Conservation (phyloP, 1,284 basidiomycete genomes). For the Veloporphyrellus conicus region DNA sequence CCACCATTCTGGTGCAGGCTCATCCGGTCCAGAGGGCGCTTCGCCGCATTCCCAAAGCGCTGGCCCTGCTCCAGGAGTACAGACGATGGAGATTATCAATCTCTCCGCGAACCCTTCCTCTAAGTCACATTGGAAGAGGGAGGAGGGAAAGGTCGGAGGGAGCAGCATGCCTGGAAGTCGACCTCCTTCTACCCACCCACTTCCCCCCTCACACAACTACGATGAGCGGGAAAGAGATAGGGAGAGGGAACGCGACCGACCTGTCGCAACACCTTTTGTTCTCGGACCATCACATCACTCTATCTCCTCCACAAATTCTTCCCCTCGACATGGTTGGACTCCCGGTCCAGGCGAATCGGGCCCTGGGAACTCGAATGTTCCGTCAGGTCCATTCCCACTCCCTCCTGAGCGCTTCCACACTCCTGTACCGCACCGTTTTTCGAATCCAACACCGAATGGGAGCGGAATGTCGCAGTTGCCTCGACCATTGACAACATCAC, state of each 20-base stretch:
- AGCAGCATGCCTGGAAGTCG: conserved; percentile 31
- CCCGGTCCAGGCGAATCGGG: conserved; percentile 23
- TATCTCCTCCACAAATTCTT: conserved; percentile 24
- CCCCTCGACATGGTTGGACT: conserved; percentile 29
- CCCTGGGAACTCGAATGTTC: conserved; percentile 8
- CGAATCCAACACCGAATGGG: conserved; percentile 23
- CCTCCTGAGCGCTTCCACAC: conserved; percentile 29
- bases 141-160: conserved; percentile 23
- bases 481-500: conserved; percentile 29
- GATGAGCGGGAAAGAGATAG: conserved; percentile 25
- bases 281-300: conserved; percentile 32
- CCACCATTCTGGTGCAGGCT: conserved; percentile 32
- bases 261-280: conserved; percentile 32
- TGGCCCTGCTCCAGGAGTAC: conserved; percentile 28
- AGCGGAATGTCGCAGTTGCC: conserved; percentile 23
- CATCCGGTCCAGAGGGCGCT: conserved; percentile 19
- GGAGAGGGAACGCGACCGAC: conserved; percentile 28
- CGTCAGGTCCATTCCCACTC: conserved; percentile 15
- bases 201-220: conserved; percentile 21
- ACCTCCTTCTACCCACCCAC: conserved; percentile 31
- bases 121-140: conserved; percentile 31
- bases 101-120: conserved; percentile 26
- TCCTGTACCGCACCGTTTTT: conserved; percentile 28
- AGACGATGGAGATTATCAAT: conserved; percentile 33
- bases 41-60: conserved; percentile 19